These are phyloP conservation scores for Neospermospora avenae DNA, from an alignment of 2,329 filamentous ascomycete species.

Conservation along the genomic window DNA sequence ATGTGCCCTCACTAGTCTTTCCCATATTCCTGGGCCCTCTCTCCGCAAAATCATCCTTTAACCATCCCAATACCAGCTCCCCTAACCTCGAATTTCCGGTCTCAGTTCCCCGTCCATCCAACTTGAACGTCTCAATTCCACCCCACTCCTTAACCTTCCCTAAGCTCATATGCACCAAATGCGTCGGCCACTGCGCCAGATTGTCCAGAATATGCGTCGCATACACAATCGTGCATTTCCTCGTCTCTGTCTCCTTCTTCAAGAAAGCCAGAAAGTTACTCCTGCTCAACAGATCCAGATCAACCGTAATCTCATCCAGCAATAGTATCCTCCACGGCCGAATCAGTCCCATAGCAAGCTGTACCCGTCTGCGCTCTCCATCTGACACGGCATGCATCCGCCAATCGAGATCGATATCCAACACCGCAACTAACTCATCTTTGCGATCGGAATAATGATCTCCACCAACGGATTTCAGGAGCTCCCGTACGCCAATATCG, in stretches of 20 bases:
- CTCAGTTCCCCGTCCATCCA: constrained; percentile 28
- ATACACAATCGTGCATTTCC: constrained; percentile 90
- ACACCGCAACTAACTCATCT: constrained; percentile 81
- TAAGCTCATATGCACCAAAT: constrained; percentile 92
- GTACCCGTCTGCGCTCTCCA: constrained; percentile 85
- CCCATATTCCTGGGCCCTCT: constrained; percentile 66
- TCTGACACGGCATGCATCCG: constrained; percentile 95
- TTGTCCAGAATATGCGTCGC: constrained; percentile 98
- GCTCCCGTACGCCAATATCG: constrained; percentile 86
- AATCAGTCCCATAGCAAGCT: constrained; percentile 92
- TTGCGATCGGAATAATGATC: constrained; percentile 76
- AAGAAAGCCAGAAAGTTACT: constrained; percentile 84
- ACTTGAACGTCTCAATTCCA: constrained; percentile 63
- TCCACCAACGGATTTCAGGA: constrained; percentile 82
- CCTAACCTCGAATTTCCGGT: constrained; percentile 80
- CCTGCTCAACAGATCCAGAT: constrained; percentile 83
- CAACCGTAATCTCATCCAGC: constrained; percentile 95
- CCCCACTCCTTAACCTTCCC: constrained; percentile 88
- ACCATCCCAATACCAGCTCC: constrained; percentile 83
- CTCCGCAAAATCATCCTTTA: constrained; percentile 74
- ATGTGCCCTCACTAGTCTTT: constrained; percentile 41
- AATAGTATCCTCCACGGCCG: constrained; percentile 88
- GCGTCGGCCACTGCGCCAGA: constrained; percentile 88
- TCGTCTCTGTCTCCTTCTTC: constrained; percentile 76
- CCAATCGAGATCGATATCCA: constrained; percentile 91